Evolutionary conservation across 352 stramenopile species (phyloP), one percentile per base, ranked within the genome.

Genomic region (Phytophthora pini): DNA sequence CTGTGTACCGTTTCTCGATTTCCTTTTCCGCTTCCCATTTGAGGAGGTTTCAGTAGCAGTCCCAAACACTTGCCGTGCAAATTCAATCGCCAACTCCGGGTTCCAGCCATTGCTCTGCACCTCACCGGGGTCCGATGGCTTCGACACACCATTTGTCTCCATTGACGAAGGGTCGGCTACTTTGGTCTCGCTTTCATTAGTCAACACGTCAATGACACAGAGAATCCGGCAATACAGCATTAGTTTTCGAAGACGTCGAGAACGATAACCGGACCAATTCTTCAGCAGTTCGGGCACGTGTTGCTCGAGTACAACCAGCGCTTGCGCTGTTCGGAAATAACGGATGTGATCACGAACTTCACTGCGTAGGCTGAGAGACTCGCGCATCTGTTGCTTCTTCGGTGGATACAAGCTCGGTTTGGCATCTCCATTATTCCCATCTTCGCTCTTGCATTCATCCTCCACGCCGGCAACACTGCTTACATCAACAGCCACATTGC

Each of bases 181-280:
- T 13, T 72, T 69, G 4, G 46, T 46, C n/a, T 69, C 56, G 5
- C 7, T 32, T 17, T 68, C 38, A n/a, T n/a, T 39, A n/a, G 49
- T 70, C 40, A 83, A 58, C 17, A 76, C 54, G 45, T 87, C 78
- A 29, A 87, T 34, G 15, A 87, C 67, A 29, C 72, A 87, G 4
- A 87, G 55, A 12, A 87, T 77, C 29, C 59, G 67, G 36, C 65
- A 77, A 34, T 78, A 72, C 20, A 77, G 40, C 29, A 74, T 29
- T 5, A 84, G 39, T 59, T 68, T 71, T 48, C 47, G 56, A 13
- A 50, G 15, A 24, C 22, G 41, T 17, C 57, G 36, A 8, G 43
- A 63, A 40, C 20, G 32, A 44, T 20, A 41, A 4, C 27, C 41
- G 10, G 12, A 40, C n/a, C 20, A 54, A 38, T 58, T 57, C 27